phyloP scores from a whole-genome alignment of 2,329 filamentous ascomycete species.

The Aureobasidium zeae region DNA sequence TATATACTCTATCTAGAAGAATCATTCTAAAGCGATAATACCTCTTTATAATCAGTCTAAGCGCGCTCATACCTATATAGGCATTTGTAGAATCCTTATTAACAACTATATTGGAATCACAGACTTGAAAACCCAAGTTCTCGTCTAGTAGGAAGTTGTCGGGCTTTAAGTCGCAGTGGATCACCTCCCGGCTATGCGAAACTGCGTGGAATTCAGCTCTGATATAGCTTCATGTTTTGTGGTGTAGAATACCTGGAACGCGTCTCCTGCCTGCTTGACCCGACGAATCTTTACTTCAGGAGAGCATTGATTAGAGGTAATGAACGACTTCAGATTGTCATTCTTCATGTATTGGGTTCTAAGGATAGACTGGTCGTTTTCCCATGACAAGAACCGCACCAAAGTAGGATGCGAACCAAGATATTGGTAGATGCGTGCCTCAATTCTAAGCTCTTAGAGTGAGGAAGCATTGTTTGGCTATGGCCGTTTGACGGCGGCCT shows the following conservation, averaged over 20 bases:
- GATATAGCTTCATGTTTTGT: not conserved
- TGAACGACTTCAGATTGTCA: not conserved
- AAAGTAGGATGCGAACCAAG: not conserved
- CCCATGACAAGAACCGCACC: not conserved
- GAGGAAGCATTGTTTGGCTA: not conserved
- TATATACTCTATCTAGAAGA: no score
- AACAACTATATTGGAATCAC: no score
- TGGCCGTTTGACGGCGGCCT: not conserved
- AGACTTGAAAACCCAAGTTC: not conserved
- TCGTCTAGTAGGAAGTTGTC: conserved; percentile 1
- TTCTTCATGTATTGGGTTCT: not conserved
- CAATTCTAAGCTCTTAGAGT: not conserved
- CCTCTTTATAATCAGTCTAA: no score
- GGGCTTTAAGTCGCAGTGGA: not conserved
- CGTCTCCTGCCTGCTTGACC: not conserved
- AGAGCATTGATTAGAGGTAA: not conserved
- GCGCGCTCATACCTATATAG: no score
- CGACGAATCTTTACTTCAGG: not conserved
- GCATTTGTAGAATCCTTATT: no score
- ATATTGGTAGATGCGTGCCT: not conserved
- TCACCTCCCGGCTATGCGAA: not conserved
- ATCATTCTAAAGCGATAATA: no score
- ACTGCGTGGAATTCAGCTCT: not conserved
- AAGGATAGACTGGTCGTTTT: not conserved
- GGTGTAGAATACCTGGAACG: not conserved